These are phyloP conservation scores for Echium plantagineum DNA, from an alignment of 257 asterid genomes.

Conservation along the genomic window DNA sequence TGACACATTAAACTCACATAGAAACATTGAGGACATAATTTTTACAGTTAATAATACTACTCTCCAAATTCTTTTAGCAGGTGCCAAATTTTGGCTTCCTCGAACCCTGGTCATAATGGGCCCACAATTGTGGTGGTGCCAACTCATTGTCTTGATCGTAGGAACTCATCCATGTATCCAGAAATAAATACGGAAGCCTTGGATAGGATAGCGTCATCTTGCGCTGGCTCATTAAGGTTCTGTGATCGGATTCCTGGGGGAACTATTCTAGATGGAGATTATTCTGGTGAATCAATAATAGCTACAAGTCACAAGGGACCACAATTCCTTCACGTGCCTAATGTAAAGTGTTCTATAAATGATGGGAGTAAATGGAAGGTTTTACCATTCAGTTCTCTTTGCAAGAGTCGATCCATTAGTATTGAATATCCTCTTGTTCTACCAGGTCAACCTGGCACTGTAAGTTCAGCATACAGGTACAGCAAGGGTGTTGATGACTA, in stretches of 20 bases:
- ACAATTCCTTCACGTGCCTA: constrained; percentile 4
- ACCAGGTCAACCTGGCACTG: not conserved
- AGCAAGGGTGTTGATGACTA: constrained; percentile 5
- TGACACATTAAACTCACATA: too few species aligned
- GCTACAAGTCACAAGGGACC: constrained; percentile 3
- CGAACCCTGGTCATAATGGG: constrained; percentile 4
- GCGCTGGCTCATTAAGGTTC: constrained; percentile 5
- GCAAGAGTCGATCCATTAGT: not conserved
- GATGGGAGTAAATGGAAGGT: constrained; percentile 7
- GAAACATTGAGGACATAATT: too few species aligned
- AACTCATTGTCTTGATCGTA: constrained; percentile 4
- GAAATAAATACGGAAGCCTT: constrained; percentile 12
- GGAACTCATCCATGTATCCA: constrained; percentile 5
- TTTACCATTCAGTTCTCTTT: constrained; percentile 8
- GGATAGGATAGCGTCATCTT: constrained; percentile 11
- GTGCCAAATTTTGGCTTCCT: constrained; percentile 1
- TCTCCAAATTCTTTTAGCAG: constrained; percentile 4
- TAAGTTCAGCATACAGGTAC: not conserved
- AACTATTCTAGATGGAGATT: constrained; percentile 1
- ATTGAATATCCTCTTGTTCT: constrained; percentile 10
- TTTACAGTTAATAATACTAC: not conserved
- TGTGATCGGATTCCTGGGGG: constrained; percentile 7
- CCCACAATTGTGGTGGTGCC: constrained; percentile 8
- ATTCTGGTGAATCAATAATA: constrained; percentile 7
- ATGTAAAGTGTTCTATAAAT: constrained; percentile 5